Evolutionary conservation across 257 asterid genomes (phyloP).

Genomic region (Catharanthus roseus): DNA sequence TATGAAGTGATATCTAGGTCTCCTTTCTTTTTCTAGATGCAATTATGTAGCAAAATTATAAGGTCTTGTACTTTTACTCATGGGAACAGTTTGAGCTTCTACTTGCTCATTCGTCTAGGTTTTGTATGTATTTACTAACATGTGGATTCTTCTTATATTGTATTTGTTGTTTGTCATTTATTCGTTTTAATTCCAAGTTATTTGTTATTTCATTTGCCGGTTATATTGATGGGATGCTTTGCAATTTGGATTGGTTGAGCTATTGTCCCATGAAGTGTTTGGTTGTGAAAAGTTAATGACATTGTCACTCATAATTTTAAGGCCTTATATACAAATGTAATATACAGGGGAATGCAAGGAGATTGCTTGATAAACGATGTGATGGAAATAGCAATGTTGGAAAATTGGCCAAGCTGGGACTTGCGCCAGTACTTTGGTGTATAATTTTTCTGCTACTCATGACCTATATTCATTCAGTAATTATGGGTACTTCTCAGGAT

Average conservation of each 20-base stretch:
- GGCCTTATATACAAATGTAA: constrained; percentile 16
- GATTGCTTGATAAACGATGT: constrained; percentile 58
- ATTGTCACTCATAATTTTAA: neutral
- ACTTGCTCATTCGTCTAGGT: neutral
- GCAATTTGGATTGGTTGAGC: neutral
- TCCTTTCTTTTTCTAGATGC: neutral
- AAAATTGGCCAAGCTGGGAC: constrained; percentile 76
- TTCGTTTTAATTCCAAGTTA: neutral
- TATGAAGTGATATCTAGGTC: neutral
- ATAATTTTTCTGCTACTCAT: constrained; percentile 59
- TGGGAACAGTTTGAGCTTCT: neutral
- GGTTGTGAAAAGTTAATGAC: neutral
- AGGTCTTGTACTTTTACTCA: neutral
- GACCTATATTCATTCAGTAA: constrained; percentile 67
- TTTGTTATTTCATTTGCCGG: constrained; percentile 1
- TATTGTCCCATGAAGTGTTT: neutral
- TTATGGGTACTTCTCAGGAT: constrained; percentile 50
- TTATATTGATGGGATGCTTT: neutral
- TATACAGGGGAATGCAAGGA: constrained; percentile 90
- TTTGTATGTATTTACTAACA: neutral
- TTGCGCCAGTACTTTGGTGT: constrained; percentile 92
- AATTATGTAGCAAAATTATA: too few relatives aligned
- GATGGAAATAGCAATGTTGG: constrained; percentile 71
- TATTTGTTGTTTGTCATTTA: too few relatives aligned
- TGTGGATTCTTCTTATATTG: too few relatives aligned